Evolutionary conservation across 78 protist species (phyloP).

Genomic region (Protostelium mycophagum): DNA sequence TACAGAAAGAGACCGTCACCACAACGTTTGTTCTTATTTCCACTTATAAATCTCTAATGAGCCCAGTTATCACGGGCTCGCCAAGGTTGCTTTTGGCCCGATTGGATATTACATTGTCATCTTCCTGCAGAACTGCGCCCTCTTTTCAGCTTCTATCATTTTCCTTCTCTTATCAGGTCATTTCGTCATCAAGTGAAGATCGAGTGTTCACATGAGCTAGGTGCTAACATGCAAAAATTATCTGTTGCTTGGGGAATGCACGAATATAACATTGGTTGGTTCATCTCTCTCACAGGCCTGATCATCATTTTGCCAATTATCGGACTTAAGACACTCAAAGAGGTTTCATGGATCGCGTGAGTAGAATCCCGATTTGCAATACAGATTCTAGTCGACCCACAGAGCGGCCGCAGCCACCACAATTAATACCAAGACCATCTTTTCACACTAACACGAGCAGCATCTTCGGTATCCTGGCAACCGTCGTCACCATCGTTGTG

Average conservation of each 20-base stretch:
- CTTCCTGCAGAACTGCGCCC: background rate
- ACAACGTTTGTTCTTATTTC: background rate
- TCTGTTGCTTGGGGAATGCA: background rate
- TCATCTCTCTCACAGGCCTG: background rate
- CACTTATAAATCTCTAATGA: background rate
- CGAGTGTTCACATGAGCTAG: background rate
- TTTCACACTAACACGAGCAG: too few species aligned
- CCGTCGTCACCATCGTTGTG: background rate
- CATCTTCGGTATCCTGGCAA: background rate
- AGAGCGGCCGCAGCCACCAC: too few species aligned
- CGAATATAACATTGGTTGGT: background rate
- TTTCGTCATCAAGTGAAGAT: background rate
- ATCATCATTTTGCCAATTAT: background rate
- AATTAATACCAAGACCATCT: too few species aligned
- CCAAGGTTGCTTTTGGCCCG: background rate
- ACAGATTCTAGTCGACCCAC: too few species aligned
- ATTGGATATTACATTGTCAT: background rate
- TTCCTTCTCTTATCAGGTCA: background rate
- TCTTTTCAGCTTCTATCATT: background rate
- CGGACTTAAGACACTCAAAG: background rate
- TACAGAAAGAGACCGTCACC: background rate
- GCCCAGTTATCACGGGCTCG: background rate
- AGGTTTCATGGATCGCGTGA: background rate
- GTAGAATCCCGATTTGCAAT: too few species aligned
- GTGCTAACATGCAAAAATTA: background rate